phyloP scores from a whole-genome alignment of 1,284 basidiomycete genomes.

The Afroboletus lepidellus region DNA sequence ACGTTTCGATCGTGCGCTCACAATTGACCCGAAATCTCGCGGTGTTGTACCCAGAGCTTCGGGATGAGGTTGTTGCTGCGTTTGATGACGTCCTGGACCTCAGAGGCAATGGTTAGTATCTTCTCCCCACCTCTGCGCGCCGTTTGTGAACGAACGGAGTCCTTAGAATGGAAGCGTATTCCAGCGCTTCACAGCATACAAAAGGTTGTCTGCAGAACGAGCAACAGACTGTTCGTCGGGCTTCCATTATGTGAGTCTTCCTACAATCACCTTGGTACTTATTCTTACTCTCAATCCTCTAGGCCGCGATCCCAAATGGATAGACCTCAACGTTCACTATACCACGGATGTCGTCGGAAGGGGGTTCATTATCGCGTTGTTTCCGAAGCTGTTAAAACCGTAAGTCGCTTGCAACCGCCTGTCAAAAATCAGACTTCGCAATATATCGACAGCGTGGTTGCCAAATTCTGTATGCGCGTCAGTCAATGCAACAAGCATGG shows the following conservation, averaged over 20 bases:
- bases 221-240: constrained; percentile 42
- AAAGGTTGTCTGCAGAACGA: constrained; percentile 34
- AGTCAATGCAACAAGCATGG: neutral
- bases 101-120: constrained; percentile 14
- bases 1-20: neutral
- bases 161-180: constrained; percentile 33
- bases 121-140: neutral
- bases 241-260: constrained; percentile 37
- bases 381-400: neutral
- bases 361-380: neutral
- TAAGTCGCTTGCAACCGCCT: neutral
- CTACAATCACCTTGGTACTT: too few relatives aligned
- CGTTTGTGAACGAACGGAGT: neutral
- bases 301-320: constrained; percentile 43
- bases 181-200: constrained; percentile 18
- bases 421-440: neutral
- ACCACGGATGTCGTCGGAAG: neutral
- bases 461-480: neutral
- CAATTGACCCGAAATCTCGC: constrained; percentile 34
- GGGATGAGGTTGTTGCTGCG: constrained; percentile 33
- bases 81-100: constrained; percentile 29
- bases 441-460: neutral
- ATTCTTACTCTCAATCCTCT: neutral
- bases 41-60: constrained; percentile 26
- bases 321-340: constrained; percentile 32